phyloP scores from a whole-genome alignment of 345 rosid genomes.

The Fremontodendron californicum region DNA sequence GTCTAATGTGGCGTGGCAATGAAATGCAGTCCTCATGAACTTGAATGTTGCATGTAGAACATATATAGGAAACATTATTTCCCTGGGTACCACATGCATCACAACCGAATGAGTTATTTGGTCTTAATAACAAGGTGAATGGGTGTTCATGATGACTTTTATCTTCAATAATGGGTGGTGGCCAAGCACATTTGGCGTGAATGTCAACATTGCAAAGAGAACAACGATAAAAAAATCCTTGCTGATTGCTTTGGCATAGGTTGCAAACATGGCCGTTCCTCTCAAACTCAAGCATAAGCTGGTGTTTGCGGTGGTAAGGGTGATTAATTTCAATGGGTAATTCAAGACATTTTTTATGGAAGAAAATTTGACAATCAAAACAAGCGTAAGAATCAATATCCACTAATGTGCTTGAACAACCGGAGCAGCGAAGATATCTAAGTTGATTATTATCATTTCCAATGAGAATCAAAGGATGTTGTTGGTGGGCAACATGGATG shows the following conservation, averaged over 20 bases:
- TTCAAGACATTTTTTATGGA: not conserved
- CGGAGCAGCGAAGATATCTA: not conserved
- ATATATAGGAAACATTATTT: not conserved
- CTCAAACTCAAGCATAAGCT: not conserved
- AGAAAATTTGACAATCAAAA: not conserved
- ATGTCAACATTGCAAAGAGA: not conserved
- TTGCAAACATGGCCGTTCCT: not conserved
- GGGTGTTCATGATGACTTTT: not conserved
- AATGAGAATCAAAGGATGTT: not conserved
- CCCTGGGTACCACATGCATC: not conserved
- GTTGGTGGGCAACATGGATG: not conserved
- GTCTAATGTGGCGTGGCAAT: not conserved
- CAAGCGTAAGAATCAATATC: not conserved
- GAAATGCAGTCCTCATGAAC: not conserved
- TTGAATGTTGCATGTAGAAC: not conserved
- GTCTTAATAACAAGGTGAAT: not conserved
- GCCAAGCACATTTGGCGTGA: not conserved
- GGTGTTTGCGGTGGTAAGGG: not conserved
- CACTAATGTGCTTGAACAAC: not conserved
- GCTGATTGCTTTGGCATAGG: not conserved
- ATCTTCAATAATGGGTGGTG: not conserved
- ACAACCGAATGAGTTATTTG: not conserved
- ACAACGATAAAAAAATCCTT: not conserved
- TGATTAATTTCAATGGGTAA: not conserved
- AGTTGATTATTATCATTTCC: not conserved